phyloP scores from a whole-genome alignment of 768 basidiomycete species.

The Phlebiopsis flavidoalba region DNA sequence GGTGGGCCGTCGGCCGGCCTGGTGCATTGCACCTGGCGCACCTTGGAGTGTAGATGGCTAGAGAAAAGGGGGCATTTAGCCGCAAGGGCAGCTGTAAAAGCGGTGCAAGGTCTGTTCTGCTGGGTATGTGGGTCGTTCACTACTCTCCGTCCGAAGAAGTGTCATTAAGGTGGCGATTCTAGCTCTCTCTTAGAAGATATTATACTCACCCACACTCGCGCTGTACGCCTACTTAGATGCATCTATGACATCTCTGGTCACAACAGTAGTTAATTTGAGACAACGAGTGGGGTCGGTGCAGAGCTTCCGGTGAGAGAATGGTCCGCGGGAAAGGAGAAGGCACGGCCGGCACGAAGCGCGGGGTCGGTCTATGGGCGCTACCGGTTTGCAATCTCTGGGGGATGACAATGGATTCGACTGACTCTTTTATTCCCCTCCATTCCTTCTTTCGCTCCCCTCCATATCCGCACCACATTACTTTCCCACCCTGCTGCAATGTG shows the following conservation, averaged over 20 bases:
- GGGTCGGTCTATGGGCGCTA: not conserved
- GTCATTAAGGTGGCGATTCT: not conserved
- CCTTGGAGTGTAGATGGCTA: too few species aligned
- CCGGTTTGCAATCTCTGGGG: constrained; percentile 1
- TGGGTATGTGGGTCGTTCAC: not conserved
- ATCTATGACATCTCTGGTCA: not conserved
- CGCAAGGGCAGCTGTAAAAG: too few species aligned
- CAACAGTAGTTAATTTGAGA: not conserved
- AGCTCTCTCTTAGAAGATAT: not conserved
- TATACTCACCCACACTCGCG: not conserved
- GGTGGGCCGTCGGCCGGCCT: not conserved
- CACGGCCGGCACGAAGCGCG: not conserved
- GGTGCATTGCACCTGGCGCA: not conserved
- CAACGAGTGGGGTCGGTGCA: not conserved
- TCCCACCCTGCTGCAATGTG: not conserved
- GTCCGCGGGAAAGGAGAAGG: not conserved
- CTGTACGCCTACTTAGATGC: not conserved
- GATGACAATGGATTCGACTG: constrained; percentile 11
- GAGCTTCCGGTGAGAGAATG: not conserved
- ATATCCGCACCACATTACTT: not conserved
- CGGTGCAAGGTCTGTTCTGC: not conserved
- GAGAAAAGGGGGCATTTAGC: not conserved
- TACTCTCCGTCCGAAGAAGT: not conserved
- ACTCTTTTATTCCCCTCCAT: constrained; percentile 7
- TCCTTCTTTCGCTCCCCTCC: constrained; percentile 1